Conservation (phyloP, 2,329 filamentous ascomycete genomes). For the Ascomycota sp. region DNA sequence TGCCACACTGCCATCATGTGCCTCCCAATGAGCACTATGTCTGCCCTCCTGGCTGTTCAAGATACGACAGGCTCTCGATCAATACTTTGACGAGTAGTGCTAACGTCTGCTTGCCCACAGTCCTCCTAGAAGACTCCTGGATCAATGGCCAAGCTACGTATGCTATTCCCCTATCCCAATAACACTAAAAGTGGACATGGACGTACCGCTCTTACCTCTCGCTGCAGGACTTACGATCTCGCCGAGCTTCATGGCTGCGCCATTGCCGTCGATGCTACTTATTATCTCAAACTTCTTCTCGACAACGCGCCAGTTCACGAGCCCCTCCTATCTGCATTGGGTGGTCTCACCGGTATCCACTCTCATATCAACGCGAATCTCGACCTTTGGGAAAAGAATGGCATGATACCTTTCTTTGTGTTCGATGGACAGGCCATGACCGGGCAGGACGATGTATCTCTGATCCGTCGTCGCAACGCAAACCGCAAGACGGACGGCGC, state of each 20-base stretch:
- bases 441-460: constrained; percentile 47
- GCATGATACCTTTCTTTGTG: constrained; percentile 64
- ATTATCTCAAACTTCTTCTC: constrained; percentile 66
- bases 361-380: constrained; percentile 57
- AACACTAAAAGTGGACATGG: too few relatives aligned
- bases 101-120: constrained; percentile 5
- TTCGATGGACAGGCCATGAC: constrained; percentile 73
- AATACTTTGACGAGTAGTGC: not conserved
- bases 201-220: not conserved
- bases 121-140: constrained; percentile 18
- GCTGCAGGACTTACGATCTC: constrained; percentile 33
- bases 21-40: too few relatives aligned
- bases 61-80: too few relatives aligned
- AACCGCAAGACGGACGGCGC: constrained; percentile 52
- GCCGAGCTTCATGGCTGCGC: constrained; percentile 50
- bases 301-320: constrained; percentile 50
- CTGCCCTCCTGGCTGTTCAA: too few relatives aligned
- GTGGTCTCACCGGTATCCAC: constrained; percentile 63
- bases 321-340: constrained; percentile 71
- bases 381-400: constrained; percentile 42
- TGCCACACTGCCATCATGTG: too few relatives aligned
- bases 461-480: constrained; percentile 40
- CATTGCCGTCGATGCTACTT: constrained; percentile 71
- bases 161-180: not conserved
- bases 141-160: constrained; percentile 18